A percentile compares a stretch with the other conserved stretches of the same genome.
Evolutionary conservation across 139 green algal genomes (phyloP).

Genomic region (Coccomyxa sp.): DNA sequence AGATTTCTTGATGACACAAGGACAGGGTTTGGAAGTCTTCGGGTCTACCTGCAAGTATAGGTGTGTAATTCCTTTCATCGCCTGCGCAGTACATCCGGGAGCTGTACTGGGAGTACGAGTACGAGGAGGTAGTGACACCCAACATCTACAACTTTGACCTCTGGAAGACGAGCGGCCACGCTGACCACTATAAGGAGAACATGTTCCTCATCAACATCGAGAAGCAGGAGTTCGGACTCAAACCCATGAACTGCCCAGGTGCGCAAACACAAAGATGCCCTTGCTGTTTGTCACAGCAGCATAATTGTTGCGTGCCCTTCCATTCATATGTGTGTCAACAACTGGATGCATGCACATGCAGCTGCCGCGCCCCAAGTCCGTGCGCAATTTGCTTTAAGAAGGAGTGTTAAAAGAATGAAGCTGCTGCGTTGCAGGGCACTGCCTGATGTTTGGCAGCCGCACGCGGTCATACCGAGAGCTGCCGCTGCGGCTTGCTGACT

Average conservation of each 20-base stretch:
- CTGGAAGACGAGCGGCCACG: slow-evolving; percentile 92
- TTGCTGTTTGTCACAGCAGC: neutral
- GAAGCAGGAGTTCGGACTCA: slow-evolving; percentile 92
- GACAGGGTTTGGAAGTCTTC: too few species aligned
- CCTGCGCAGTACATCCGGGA: slow-evolving; percentile 61
- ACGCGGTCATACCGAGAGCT: slow-evolving; percentile 93
- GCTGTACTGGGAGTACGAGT: slow-evolving; percentile 98
- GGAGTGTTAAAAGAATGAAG: too few species aligned
- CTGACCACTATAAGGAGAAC: slow-evolving; percentile 97
- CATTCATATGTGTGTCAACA: neutral
- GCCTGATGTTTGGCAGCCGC: slow-evolving; percentile 89
- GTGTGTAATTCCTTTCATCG: neutral
- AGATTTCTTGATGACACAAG: too few species aligned
- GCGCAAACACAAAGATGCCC: neutral
- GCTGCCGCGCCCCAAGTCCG: neutral
- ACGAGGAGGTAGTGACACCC: slow-evolving; percentile 94
- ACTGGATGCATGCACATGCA: neutral
- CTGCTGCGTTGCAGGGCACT: slow-evolving; percentile 71
- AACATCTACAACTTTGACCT: slow-evolving; percentile 99
- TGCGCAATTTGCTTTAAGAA: too few species aligned
- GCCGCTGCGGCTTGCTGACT: slow-evolving; percentile 91
- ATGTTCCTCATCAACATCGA: slow-evolving; percentile 97
- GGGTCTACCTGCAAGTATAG: too few species aligned
- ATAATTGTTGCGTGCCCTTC: neutral
- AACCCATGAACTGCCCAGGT: slow-evolving; percentile 99